Base-by-base conservation (phyloP, 345 rosid genomes). In the Citrus trifoliata region DNA sequence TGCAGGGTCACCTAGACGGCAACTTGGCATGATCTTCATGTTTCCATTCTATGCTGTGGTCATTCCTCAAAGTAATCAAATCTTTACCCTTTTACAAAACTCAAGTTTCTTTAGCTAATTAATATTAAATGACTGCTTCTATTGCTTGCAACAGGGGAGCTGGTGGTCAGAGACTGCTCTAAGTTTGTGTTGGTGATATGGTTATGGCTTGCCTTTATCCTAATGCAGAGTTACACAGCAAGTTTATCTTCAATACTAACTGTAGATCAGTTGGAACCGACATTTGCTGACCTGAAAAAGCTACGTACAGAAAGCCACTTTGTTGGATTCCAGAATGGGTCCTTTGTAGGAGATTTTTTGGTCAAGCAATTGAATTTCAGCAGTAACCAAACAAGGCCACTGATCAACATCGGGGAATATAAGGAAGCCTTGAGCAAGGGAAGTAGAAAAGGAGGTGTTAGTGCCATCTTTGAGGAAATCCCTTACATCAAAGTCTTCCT, bases 1-100 rank as follows among this genome's bases (percentile, higher is more conserved):
- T 6, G 59, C 35, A 3, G 88, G 87, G 7, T 55, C 87, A 10
- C 75, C 33, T 3, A 55, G 12, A n/a, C 69, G 68, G 16, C 81
- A 84, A 56, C 73, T 78, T 22, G 71, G 84, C 67, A 71, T 64
- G 71, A 86, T 72, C 67, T 63, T 87, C 7, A 77, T 80, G 81
- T 82, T 87, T 70, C 80, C 90, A 12, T 84, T 82, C 82, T 75
- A 82, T 8, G 74, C 87, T 3, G 61, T 86, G 42, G 87, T 83
- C 25, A 83, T 82, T 33, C 84, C 88, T 70, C 81, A 86, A 59
- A 79, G 88, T 86, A 83, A 64, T 33, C 80, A 53, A 53, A 53
- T 46, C 18, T 46, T 46, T 46, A 13, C 51, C 18, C 51, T 46
- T 46, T 46, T 46, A 13, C 5, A 12, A 4, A 46, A 46, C 18